These are phyloP conservation scores for Moesziomyces antarcticus DNA, from an alignment of 1,284 basidiomycete species.

Conservation along the genomic window DNA sequence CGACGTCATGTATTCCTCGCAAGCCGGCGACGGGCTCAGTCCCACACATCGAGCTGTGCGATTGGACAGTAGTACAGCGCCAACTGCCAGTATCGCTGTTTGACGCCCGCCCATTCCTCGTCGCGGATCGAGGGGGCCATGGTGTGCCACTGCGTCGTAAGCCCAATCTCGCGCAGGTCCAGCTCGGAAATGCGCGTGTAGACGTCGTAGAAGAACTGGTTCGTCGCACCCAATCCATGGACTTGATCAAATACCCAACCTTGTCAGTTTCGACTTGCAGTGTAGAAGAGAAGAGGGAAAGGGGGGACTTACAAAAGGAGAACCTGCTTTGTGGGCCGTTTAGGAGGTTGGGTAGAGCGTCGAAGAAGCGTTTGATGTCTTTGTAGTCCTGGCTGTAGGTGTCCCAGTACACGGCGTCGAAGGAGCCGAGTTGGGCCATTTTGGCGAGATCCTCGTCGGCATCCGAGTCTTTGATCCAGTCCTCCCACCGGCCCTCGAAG, in stretches of 20 bases:
- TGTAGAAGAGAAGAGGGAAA: background rate
- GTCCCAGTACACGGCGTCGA: conserved; percentile 93
- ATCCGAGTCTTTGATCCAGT: conserved; percentile 81
- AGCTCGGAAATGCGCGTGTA: conserved; percentile 87
- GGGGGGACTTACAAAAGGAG: conserved; percentile 75
- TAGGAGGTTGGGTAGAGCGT: conserved; percentile 82
- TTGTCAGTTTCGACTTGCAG: no score
- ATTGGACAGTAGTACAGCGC: conserved; percentile 51
- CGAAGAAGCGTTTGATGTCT: conserved; percentile 85
- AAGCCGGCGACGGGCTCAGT: no score
- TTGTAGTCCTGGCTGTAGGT: conserved; percentile 89
- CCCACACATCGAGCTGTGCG: conserved; percentile 22
- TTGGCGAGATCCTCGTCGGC: conserved; percentile 82
- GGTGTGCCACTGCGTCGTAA: conserved; percentile 76
- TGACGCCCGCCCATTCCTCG: conserved; percentile 63
- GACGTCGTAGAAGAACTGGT: conserved; percentile 82
- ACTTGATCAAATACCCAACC: conserved; percentile 65
- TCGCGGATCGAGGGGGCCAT: conserved; percentile 72
- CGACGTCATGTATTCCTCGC: no score
- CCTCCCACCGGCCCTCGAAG: conserved; percentile 63
- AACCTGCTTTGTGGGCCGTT: conserved; percentile 76
- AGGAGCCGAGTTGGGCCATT: conserved; percentile 75
- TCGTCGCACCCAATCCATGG: conserved; percentile 94
- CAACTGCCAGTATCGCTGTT: conserved; percentile 61
- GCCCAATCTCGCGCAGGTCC: conserved; percentile 83